These are phyloP conservation scores for Beta vulgaris DNA, from an alignment of 148 eudicot species.

Conservation along the genomic window DNA sequence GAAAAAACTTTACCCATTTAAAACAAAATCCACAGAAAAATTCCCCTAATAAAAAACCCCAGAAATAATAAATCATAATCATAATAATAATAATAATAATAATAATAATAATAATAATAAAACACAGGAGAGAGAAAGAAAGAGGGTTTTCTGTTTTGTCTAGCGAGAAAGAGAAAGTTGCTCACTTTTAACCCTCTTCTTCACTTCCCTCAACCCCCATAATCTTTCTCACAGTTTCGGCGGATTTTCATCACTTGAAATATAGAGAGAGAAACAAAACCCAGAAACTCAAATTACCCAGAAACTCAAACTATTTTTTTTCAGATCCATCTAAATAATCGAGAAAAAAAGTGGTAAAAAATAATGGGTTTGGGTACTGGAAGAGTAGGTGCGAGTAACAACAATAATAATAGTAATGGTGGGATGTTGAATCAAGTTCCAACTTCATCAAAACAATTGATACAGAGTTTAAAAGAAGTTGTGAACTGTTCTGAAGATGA, in stretches of 20 bases:
- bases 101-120: too few relatives aligned
- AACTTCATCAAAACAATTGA: slow-evolving; percentile 58
- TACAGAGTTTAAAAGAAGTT: slow-evolving; percentile 79
- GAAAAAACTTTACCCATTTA: not conserved
- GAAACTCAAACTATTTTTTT: not conserved
- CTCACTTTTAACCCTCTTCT: too few relatives aligned
- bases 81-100: too few relatives aligned
- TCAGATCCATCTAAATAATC: slow-evolving; percentile 13
- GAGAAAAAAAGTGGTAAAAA: too few relatives aligned
- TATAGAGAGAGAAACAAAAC: slow-evolving; percentile 3
- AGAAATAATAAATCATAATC: too few relatives aligned
- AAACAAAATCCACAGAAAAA: slow-evolving; percentile 9
- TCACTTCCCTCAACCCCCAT: not conserved
- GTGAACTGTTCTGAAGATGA: slow-evolving; percentile 78
- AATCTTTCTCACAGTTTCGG: not conserved
- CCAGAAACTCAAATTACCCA: slow-evolving; percentile 8
- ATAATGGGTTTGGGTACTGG: slow-evolving; percentile 21
- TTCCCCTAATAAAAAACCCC: not conserved
- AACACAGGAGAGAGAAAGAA: not conserved
- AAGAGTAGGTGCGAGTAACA: slow-evolving; percentile 13
- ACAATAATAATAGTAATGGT: not conserved
- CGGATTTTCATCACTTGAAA: not conserved
- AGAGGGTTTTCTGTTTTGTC: slow-evolving; percentile 16
- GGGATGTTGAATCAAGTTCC: slow-evolving; percentile 49
- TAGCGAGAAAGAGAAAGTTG: not conserved